Evolutionary conservation across 257 asterid genomes (phyloP), one percentile per base, ranked within the genome.

Genomic region (Nicotiana obtusifolia): DNA sequence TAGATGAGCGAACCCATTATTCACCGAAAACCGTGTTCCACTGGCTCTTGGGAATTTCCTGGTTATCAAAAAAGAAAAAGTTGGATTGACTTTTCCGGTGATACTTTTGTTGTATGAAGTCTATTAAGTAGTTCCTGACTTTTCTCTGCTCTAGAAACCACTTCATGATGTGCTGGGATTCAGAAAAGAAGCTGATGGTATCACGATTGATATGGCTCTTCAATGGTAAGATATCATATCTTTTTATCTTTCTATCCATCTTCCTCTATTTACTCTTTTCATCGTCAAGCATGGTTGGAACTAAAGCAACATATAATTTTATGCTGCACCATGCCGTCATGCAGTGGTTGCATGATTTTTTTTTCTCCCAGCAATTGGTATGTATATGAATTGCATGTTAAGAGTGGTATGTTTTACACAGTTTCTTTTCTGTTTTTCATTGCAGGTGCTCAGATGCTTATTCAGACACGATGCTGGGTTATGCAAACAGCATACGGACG

Each of bases 401-500:
- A 64, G 44, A 80, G 5, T 79, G 44, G 71, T 59, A 52, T 64
- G 71, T 60, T 80, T 82, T 80, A 80, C 81, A 41, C 31, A 52
- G 56, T 78, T 69, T 13, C 77, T 26, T 79, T 81, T 80, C 80
- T 84, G 81, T 78, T 76, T 56, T 28, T 11, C 6, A 47, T 47
- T 84, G 22, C 90, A 96, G 99, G 99, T 94, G 97, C 88, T 90
- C 97, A 64, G 99, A 94, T 91, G 92, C 97, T 19, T 96, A 96
- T 89, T 93, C 97, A 59, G 99, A 96, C 84, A 94, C 93, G 53
- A 81, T 96, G 86, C 89, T 94, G 81, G 98, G 99, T 81, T 96
- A 94, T 87, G 99, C 99, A 11, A 96, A 96, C 89, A 93, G 99
- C 93, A 93, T 96, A 88, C 89, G 99, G 77, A 96, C 98, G 33